Base-by-base conservation (phyloP, 768 basidiomycete species). In the Naganishia kalamii region DNA sequence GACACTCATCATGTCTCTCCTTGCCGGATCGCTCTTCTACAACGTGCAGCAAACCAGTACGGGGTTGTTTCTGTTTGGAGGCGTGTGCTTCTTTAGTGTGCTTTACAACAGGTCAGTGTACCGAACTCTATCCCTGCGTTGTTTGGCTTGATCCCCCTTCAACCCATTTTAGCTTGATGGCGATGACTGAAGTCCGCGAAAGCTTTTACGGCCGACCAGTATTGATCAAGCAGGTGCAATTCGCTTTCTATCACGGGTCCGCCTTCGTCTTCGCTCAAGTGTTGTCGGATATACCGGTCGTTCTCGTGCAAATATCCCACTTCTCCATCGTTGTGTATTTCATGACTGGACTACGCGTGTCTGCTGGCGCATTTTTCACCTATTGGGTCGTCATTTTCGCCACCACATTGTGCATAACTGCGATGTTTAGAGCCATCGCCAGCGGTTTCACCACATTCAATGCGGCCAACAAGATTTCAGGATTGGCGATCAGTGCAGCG, bases 81-180 rank as follows among this genome's bases (percentile, higher is more conserved):
- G 88, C 78, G 81, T 87, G 23, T 79, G 91, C n/a, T 90, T 88
- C 83, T 88, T 89, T 83, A 86, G 73, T 41, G 84, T 78, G 30
- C 72, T 81, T 13, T 74, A 63, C 43, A 60, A 60, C 46, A 30
- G 10, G 37, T 52, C 11, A 21, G 37, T 17, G 8, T 40, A 40
- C 7, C 37, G 37, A 8, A 17, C 7, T 40, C 21, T 60, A 8
- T 19, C 48, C 19, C 35, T 27, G 8, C 33, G 4, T 25, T n/a
- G 12, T 12, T 6, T 7, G 57, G 5, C 57, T 19, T 29, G 32
- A 33, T 27, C 51, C 11, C 30, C 27, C 10, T 35, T 29, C 27
- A 6, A 6, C 30, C 3, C 27, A 21, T 19, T 41, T 25, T 35
- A 46, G 60, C 21, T 41, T 61, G 40, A 21, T 61, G 25, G 37